A percentile compares a stretch with the other conserved stretches of the same genome.
phyloP scores from a whole-genome alignment of 1,284 basidiomycete species.

The Chalciporus sp. region DNA sequence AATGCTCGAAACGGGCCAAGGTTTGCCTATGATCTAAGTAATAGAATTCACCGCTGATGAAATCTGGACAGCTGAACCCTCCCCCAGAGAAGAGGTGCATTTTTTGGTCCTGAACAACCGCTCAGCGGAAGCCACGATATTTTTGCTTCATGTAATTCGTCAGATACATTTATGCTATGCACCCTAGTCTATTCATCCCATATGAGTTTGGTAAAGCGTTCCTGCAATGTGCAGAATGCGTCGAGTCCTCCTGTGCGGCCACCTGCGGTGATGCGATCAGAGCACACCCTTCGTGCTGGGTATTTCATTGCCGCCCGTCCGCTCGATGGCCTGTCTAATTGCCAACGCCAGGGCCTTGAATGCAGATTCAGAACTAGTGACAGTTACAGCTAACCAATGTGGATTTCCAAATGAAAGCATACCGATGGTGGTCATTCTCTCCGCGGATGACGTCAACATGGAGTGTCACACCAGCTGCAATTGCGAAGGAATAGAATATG shows the following conservation, averaged over 20 bases:
- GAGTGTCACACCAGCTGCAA: conserved; percentile 86
- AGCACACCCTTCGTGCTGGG: conserved; percentile 98
- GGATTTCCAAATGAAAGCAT: conserved; percentile 28
- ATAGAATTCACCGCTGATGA: conserved; percentile 10
- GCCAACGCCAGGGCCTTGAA: conserved; percentile 98
- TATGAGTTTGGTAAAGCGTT: background rate
- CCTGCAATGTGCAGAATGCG: background rate
- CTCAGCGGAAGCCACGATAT: background rate
- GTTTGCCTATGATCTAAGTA: conserved; percentile 36
- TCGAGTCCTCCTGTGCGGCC: too few relatives aligned
- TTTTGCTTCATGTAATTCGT: background rate
- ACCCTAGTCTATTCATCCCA: background rate
- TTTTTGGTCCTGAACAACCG: conserved; percentile 55
- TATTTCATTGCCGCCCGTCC: conserved; percentile 89
- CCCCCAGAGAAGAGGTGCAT: conserved; percentile 65
- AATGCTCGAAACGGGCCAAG: conserved; percentile 71
- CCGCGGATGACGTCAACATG: conserved; percentile 95
- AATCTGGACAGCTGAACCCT: conserved; percentile 56
- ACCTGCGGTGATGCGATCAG: conserved; percentile 31
- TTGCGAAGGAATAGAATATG: conserved; percentile 92
- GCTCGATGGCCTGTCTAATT: conserved; percentile 90
- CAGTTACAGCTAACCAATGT: conserved; percentile 3
- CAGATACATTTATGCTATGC: background rate
- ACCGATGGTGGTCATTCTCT: conserved; percentile 98
- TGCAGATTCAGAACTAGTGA: conserved; percentile 84